A percentile compares a stretch with the other conserved stretches of the same genome.
phyloP scores from a whole-genome alignment of 2,329 filamentous ascomycete genomes.

The Ophiostoma populinum region DNA sequence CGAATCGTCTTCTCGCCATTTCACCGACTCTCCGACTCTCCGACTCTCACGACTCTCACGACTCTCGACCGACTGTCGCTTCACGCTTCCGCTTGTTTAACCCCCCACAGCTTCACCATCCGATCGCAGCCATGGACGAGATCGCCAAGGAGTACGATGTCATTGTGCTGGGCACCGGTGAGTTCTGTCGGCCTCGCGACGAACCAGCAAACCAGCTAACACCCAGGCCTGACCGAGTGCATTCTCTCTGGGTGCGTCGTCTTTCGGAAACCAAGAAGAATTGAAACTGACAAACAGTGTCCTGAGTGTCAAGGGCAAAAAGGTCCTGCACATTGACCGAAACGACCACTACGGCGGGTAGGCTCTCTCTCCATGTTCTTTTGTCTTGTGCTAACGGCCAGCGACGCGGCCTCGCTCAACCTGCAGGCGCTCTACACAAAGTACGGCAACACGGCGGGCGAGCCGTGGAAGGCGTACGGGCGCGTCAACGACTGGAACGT shows the following conservation, averaged over 20 bases:
- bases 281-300: conserved; percentile 40
- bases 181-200: conserved; percentile 18
- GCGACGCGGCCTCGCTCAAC: conserved; percentile 91
- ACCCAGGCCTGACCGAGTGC: conserved; percentile 84
- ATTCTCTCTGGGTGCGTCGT: conserved; percentile 70
- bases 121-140: conserved; percentile 61
- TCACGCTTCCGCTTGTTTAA: too few relatives aligned
- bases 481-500: conserved; percentile 98
- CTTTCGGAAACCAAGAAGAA: neutral
- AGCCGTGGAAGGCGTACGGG: conserved; percentile 97
- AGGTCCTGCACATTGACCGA: conserved; percentile 96
- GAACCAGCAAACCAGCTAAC: neutral
- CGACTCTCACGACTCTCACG: too few relatives aligned
- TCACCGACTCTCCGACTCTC: too few relatives aligned
- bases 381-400: conserved; percentile 19
- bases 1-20: too few relatives aligned
- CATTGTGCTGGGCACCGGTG: conserved; percentile 94
- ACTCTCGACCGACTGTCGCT: too few relatives aligned
- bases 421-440: conserved; percentile 96
- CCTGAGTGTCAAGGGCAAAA: conserved; percentile 95
- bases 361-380: conserved; percentile 18
- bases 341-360: conserved; percentile 98
- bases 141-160: conserved; percentile 98
- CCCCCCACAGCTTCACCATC: neutral
- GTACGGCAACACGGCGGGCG: conserved; percentile 64